Evolutionary conservation across 163 green algal genomes (phyloP).

Genomic region (Chlamydomonas reinhardtii): DNA sequence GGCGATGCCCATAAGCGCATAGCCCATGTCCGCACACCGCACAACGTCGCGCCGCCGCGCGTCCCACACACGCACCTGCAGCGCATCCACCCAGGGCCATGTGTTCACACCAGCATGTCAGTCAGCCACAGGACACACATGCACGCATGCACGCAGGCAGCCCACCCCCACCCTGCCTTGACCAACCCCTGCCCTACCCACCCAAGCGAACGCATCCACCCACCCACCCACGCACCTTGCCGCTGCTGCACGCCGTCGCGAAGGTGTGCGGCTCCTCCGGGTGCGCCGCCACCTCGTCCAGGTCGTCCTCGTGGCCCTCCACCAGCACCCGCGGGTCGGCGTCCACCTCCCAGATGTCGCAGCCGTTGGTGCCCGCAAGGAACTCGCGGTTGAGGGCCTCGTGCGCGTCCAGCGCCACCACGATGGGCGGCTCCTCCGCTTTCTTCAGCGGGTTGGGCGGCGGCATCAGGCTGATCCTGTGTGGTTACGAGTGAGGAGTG

Average conservation of each 20-base stretch:
- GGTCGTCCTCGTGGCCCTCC: conserved; percentile 60
- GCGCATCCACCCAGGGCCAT: too few relatives aligned
- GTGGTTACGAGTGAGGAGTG: not conserved
- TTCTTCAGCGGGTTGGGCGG: not conserved
- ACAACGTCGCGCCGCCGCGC: conserved; percentile 47
- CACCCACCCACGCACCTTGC: conserved; percentile 24
- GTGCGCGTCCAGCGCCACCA: conserved; percentile 64
- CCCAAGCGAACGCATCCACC: too few relatives aligned
- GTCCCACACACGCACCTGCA: conserved; percentile 63
- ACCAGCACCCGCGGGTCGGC: conserved; percentile 62
- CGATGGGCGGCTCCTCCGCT: conserved; percentile 46
- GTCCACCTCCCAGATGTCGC: conserved; percentile 79
- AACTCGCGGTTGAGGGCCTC: conserved; percentile 52
- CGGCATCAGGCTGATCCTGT: conserved; percentile 41
- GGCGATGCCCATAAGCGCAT: conserved; percentile 47
- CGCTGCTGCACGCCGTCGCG: conserved; percentile 54
- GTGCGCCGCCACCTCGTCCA: conserved; percentile 60
- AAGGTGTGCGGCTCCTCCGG: conserved; percentile 58
- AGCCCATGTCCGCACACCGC: conserved; percentile 49
- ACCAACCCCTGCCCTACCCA: too few relatives aligned
- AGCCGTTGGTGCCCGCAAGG: conserved; percentile 67
- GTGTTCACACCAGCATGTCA: too few relatives aligned
- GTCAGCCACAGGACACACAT: too few relatives aligned
- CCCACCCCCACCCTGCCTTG: too few relatives aligned
- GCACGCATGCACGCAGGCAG: too few relatives aligned